phyloP scores from a whole-genome alignment of 805 yeast species.

The Candida vartiovaarae region DNA sequence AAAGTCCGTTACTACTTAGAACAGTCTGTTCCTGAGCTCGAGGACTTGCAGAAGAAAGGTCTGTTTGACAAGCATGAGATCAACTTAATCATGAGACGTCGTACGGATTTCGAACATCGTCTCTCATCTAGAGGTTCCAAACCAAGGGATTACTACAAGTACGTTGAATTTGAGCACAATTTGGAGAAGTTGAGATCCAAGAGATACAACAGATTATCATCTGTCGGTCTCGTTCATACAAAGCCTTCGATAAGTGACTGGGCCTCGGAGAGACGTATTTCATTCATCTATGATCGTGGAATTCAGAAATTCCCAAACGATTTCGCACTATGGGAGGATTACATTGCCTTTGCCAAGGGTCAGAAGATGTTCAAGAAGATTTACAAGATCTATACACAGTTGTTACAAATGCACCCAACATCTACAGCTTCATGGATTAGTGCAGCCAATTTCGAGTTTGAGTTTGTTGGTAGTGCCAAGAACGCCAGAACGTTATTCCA shows the following conservation, averaged over 20 bases:
- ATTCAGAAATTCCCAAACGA: conserved; percentile 74
- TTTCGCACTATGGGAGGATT: conserved; percentile 69
- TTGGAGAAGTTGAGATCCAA: conserved; percentile 73
- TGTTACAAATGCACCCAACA: conserved; percentile 85
- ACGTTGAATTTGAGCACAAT: conserved; percentile 73
- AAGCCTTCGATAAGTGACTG: conserved; percentile 71
- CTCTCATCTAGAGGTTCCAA: conserved; percentile 77
- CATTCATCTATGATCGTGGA: conserved; percentile 79
- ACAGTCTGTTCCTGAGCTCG: conserved; percentile 83
- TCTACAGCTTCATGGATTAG: conserved; percentile 88
- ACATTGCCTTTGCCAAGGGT: conserved; percentile 59
- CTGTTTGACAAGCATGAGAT: conserved; percentile 80
- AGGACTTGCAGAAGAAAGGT: conserved; percentile 76
- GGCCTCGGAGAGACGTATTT: conserved; percentile 76
- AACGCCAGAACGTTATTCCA: conserved; percentile 86
- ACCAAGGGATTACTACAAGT: conserved; percentile 68
- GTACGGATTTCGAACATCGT: conserved; percentile 94
- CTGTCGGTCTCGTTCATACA: conserved; percentile 48
- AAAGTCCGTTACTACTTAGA: conserved; percentile 51
- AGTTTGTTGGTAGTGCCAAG: conserved; percentile 77
- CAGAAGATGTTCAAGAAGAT: conserved; percentile 65
- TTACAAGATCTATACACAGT: conserved; percentile 67
- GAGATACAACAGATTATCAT: conserved; percentile 55
- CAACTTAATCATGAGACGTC: conserved; percentile 76
- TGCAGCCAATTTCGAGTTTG: conserved; percentile 92